These are phyloP conservation scores for Talaromyces sp. DNA, from an alignment of 2,329 filamentous ascomycete genomes.

Conservation along the genomic window DNA sequence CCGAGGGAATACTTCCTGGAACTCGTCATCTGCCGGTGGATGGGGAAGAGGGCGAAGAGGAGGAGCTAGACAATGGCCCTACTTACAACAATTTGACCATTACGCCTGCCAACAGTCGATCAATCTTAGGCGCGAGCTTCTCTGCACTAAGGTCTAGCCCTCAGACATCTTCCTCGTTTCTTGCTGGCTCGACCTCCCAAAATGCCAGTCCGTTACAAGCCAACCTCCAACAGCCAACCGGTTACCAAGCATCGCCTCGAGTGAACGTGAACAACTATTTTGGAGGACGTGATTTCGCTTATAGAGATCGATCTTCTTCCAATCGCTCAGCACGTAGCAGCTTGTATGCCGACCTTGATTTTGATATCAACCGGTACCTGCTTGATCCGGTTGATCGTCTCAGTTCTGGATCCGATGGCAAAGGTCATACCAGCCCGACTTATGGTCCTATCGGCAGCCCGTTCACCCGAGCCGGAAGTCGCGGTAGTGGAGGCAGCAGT, in stretches of 20 bases:
- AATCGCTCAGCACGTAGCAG: slow-evolving; percentile 43
- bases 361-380: slow-evolving; percentile 32
- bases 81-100: slow-evolving; percentile 30
- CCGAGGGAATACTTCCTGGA: slow-evolving; percentile 60
- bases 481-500: slow-evolving; percentile 52
- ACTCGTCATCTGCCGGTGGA: slow-evolving; percentile 46
- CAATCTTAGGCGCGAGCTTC: slow-evolving; percentile 39
- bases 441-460: slow-evolving; percentile 39
- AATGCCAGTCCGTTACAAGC: slow-evolving; percentile 37
- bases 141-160: slow-evolving; percentile 37
- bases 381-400: slow-evolving; percentile 32
- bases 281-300: slow-evolving; percentile 30
- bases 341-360: slow-evolving; percentile 35
- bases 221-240: slow-evolving; percentile 30
- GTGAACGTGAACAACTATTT: slow-evolving; percentile 34
- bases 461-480: slow-evolving; percentile 46
- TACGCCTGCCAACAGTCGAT: slow-evolving; percentile 32
- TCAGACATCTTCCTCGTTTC: slow-evolving; percentile 36
- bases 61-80: slow-evolving; percentile 17
- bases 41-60: neutral
- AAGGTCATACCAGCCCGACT: slow-evolving; percentile 37
- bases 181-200: slow-evolving; percentile 33
- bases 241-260: slow-evolving; percentile 36
- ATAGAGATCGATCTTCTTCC: slow-evolving; percentile 44
- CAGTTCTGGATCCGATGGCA: slow-evolving; percentile 34